These are phyloP conservation scores for Mycena latifolia DNA, from an alignment of 768 basidiomycete genomes.

Conservation along the genomic window DNA sequence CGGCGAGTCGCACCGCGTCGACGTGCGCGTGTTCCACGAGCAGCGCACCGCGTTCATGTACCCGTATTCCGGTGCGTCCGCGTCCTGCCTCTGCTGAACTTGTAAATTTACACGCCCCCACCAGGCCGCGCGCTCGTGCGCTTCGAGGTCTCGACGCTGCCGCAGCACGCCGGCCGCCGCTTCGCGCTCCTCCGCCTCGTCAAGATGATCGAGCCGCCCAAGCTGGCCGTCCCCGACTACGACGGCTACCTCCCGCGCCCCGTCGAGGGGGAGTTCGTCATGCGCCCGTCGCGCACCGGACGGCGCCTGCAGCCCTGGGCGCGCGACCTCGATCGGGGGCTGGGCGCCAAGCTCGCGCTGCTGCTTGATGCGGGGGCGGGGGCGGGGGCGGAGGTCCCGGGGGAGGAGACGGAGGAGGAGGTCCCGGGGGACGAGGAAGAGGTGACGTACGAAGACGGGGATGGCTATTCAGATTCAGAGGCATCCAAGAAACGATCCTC, in stretches of 20 bases:
- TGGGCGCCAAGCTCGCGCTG: constrained; percentile 22
- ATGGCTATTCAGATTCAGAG: no score
- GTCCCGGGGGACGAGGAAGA: no score
- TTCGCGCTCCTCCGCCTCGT: constrained; percentile 22
- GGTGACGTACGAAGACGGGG: no score
- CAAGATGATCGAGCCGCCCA: constrained; percentile 28
- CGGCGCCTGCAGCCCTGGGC: not conserved
- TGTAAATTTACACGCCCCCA: no score
- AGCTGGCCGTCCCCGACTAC: constrained; percentile 8
- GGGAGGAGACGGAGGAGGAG: no score
- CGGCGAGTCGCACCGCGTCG: not conserved
- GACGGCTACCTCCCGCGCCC: constrained; percentile 29
- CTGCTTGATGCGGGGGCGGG: constrained; percentile 1
- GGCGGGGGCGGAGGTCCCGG: no score
- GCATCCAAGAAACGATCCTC: no score
- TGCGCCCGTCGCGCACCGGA: no score
- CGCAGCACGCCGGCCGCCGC: constrained; percentile 3
- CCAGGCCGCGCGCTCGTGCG: constrained; percentile 32
- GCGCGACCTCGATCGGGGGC: not conserved
- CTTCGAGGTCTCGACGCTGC: constrained; percentile 27
- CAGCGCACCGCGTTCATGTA: not conserved
- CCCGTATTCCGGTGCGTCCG: constrained; percentile 21
- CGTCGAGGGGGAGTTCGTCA: constrained; percentile 27
- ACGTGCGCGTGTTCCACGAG: constrained; percentile 18
- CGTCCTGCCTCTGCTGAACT: no score